Evolutionary conservation across 2,329 filamentous ascomycete genomes (phyloP), one percentile per base, ranked within the genome.

Genomic region (Aspergillus fumigatiaffinis): DNA sequence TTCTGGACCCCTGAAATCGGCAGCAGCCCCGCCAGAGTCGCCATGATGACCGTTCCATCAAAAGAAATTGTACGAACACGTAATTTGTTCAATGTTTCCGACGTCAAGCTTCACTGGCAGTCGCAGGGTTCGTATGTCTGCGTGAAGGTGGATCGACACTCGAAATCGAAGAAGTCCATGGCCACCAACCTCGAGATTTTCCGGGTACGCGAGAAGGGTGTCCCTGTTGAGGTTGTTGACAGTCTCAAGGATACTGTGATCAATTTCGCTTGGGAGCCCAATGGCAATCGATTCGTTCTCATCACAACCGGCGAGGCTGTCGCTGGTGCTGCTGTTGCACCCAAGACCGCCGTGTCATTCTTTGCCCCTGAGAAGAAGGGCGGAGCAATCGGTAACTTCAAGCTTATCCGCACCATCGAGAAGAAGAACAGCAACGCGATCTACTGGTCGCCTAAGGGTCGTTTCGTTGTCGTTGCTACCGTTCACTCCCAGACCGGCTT

Each of bases 361-460:
- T 99, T 96, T 82, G 93, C 91, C 67, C 92, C 94, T 0, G 94
- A 99, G 76, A 97, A 96, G 82, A 99, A 97, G 84, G 91, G 84
- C 56, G 77, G 84, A 53, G 82, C 84, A 25, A 82, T 90, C 35
- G 94, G 94, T 63, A 97, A 96, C 82, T 99, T 97, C 84, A 95
- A 93, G 82, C 91, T 95, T 73, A 87, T 97, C 65, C 87, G 92
- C 62, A 97, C 92, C 8, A 82, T 96, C 55, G 94, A 99, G 69
- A 97, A 97, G 87, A 97, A 97, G 87, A 97, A 95, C 79, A 96
- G 90, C 84, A 99, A 99, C 72, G 92, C 91, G 64, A 99, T 99
- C 71, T 97, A 97, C 86, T 99, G 94, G 94, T 96, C 92, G 21
- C 94, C 94, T 25, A 91, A 88, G 75, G 94, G 94, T 54, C 88